Base-by-base conservation (phyloP, 805 yeast genomes). In the Isabelozyma rhagii region DNA sequence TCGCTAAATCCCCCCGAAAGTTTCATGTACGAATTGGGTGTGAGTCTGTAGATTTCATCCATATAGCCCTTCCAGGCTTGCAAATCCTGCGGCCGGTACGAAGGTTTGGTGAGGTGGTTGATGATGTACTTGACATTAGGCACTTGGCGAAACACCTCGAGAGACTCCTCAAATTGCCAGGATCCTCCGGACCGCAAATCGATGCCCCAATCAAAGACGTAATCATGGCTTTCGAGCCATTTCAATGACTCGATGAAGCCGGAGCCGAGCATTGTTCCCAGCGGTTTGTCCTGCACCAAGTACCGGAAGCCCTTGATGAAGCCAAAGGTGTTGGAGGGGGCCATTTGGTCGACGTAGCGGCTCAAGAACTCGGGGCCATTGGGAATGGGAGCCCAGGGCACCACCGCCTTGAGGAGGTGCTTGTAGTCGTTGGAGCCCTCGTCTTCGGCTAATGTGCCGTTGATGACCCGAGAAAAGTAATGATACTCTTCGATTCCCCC, bases 351-450 rank as follows among this genome's bases (percentile, higher is more conserved):
- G 0, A 63, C 55, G 34, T 52, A 59, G 8, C 47, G 39, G 14
- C 47, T 49, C 40, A 74, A 27, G 9, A 47, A 46, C 1, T 47
- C 50, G 1, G 56, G 42, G 2, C 79, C 79, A 5, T 58, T 49
- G 7, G 70, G 66, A 8, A 75, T 45, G 5, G 81, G 80, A 0
- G 75, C 77, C 78, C 78, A 75, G 1, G 80, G 78, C n/a, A 77
- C 56, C 8, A 74, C 55, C 3, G 62, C 77, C 39, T 58, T 60
- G 4, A 60, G 41, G 25, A 51, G 31, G 54, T 55, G 41, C 45
- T 44, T 31, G 27, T 34, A 36, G 14, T 48, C 43, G 29, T 51
- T 45, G 17, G 48, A 45, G 29, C 62, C 49, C 41, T 51, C 57
- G 5, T 47, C 53, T 11, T 44, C n/a, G 8, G 47, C 17, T 17